Base-by-base conservation (phyloP, 441 rosid species). In the Populus trichocarpa region DNA sequence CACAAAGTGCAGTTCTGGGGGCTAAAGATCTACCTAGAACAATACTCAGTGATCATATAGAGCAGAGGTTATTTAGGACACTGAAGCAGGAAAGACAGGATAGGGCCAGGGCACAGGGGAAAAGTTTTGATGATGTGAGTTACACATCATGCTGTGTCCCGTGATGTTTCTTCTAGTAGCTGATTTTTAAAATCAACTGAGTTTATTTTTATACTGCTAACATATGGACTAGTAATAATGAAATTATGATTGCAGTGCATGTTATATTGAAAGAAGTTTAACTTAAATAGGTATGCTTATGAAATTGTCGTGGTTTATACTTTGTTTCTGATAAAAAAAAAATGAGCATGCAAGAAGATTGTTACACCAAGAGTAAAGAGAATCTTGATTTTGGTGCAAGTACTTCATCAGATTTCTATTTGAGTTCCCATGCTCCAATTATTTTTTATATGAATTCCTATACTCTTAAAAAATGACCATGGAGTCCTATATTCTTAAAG, bases 1-100 rank as follows among this genome's bases (percentile, higher is more conserved):
- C 97, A 13, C 99, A 93, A 86, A 97, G 96, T 91, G 99, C 99
- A 78, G 99, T 97, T 78, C 95, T 97, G 81, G 99, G 99, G 79
- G 99, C 99, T 69, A 97, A 95, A 87, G 99, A 97, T 81, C 81
- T 97, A 72, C 99, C 99, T 14, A 89, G 91, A 82, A 97, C 99
- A 73, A 89, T 92, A 78, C 97, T 97, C 20, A 97, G 99, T 79
- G 99, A 97, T 83, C 99, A 95, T 75, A 95, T 97, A 86, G 99
- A 97, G 84, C 95, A 91, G 79, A 89, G 99, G 76, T 78, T 97
- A 71, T 90, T 88, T 87, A 90, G 66, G 89, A 92, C 80, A 83
- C 87, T 97, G 85, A 95, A 83, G 84, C 92, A 87, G 76, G 99
- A 97, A 86, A 90, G 94, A 80, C 88, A 59, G 71, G 99, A 97